These are phyloP conservation scores for Syzygium jambos DNA, from an alignment of 345 rosid species.

Conservation along the genomic window DNA sequence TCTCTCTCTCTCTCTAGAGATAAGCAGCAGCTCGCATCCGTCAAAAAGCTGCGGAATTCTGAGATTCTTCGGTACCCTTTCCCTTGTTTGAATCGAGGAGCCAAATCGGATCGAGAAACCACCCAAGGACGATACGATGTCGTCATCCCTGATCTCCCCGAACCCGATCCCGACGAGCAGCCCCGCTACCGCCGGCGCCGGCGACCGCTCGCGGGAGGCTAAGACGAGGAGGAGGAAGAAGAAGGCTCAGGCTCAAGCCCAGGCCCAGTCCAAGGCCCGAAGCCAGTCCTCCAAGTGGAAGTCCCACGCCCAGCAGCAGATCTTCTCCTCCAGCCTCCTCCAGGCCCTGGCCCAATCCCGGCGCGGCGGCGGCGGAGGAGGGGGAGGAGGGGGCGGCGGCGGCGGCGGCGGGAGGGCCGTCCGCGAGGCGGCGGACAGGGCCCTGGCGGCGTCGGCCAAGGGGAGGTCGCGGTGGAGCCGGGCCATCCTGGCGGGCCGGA, in stretches of 20 bases:
- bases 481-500: conserved; percentile 64
- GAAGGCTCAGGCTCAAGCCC: background rate
- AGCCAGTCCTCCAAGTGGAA: conserved; percentile 49
- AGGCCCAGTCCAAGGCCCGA: conserved; percentile 4
- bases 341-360: conserved; percentile 57
- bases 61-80: background rate
- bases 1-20: background rate
- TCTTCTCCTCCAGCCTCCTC: conserved; percentile 73
- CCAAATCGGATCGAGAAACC: background rate
- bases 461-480: conserved; percentile 91
- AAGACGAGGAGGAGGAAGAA: conserved; percentile 51
- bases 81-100: background rate
- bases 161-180: conserved; percentile 12
- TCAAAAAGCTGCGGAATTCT: background rate
- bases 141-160: conserved; percentile 22
- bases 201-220: conserved; percentile 37
- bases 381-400: conserved; percentile 23
- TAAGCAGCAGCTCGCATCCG: background rate
- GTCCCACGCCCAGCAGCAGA: conserved; percentile 70
- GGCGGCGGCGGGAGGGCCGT: conserved; percentile 57
- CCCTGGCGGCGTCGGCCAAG: conserved; percentile 74
- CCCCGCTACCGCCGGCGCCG: conserved; percentile 16
- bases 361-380: conserved; percentile 36
- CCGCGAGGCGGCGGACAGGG: conserved; percentile 77
- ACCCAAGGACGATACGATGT: background rate